A percentile compares a stretch with the other conserved stretches of the same genome.
These are phyloP conservation scores for Zea luxurians DNA, from an alignment of 176 grass and related monocot genomes.

Conservation along the genomic window DNA sequence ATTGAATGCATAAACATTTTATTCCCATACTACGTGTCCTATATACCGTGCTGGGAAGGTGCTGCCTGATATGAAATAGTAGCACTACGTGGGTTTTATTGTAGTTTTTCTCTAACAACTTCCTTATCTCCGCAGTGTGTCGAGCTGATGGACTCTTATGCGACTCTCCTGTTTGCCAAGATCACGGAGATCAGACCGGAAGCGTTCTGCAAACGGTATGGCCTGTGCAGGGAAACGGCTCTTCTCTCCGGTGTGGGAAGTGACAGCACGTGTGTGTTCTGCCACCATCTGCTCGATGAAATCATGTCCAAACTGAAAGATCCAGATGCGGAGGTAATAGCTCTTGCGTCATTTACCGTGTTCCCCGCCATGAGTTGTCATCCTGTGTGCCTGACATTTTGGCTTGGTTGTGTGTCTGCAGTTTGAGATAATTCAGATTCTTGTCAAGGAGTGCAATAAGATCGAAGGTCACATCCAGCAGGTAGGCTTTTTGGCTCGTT, in stretches of 20 bases:
- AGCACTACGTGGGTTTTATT: not conserved
- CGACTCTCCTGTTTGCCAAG: conserved; percentile 63
- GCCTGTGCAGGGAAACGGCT: conserved; percentile 52
- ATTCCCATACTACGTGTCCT: not conserved
- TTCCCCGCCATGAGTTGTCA: not conserved
- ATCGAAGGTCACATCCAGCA: conserved; percentile 66
- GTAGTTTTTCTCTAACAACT: not conserved
- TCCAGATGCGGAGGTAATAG: conserved; percentile 76
- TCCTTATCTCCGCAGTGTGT: conserved; percentile 56
- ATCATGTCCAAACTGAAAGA: conserved; percentile 72
- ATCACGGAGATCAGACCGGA: conserved; percentile 59
- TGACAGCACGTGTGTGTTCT: conserved; percentile 60
- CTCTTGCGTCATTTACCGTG: not conserved
- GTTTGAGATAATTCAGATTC: conserved; percentile 80
- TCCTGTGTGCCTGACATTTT: not conserved
- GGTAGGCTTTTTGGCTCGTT: conserved; percentile 41
- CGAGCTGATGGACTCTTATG: conserved; percentile 77
- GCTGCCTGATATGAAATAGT: not conserved
- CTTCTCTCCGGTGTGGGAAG: conserved; percentile 35
- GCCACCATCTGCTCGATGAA: conserved; percentile 62
- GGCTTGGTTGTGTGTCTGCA: conserved; percentile 22
- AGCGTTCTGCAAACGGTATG: conserved; percentile 70
- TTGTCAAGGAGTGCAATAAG: conserved; percentile 87
- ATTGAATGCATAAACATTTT: not conserved
- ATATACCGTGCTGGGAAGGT: conserved; percentile 3